phyloP scores from a whole-genome alignment of 176 grass and related monocot genomes.

The Hordeum marinum region DNA sequence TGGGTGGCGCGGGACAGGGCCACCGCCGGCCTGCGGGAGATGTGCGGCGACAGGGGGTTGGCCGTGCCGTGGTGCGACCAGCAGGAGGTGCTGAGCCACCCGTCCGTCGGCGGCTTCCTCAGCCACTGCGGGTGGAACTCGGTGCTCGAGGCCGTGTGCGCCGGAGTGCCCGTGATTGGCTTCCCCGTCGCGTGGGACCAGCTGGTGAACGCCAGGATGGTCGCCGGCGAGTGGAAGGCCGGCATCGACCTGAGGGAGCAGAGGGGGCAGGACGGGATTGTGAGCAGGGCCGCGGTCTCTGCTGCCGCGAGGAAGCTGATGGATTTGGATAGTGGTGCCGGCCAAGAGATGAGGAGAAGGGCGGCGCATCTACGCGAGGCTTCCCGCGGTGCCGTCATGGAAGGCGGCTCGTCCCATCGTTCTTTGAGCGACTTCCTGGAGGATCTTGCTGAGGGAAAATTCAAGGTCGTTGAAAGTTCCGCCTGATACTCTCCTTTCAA shows the following conservation, averaged over 20 bases:
- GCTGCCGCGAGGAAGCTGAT: slow-evolving; percentile 37
- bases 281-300: slow-evolving; percentile 26
- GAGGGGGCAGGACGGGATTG: neutral
- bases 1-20: slow-evolving; percentile 43
- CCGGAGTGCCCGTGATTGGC: slow-evolving; percentile 46
- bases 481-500: neutral
- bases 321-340: slow-evolving; percentile 30
- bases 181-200: slow-evolving; percentile 11
- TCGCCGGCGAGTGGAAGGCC: no score
- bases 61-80: slow-evolving; percentile 69
- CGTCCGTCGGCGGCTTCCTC: slow-evolving; percentile 22
- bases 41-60: slow-evolving; percentile 36
- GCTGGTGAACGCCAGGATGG: no score
- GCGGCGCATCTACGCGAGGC: slow-evolving; percentile 19
- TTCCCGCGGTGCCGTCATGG: slow-evolving; percentile 10
- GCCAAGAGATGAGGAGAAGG: slow-evolving; percentile 44
- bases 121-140: no score
- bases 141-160: slow-evolving; percentile 37
- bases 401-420: slow-evolving; percentile 42
- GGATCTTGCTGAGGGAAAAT: slow-evolving; percentile 21
- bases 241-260: neutral
- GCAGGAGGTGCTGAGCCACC: slow-evolving; percentile 44
- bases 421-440: slow-evolving; percentile 32
- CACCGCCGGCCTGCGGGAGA: neutral
- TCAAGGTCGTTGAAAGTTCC: neutral